Evolutionary conservation across 2,329 filamentous ascomycete genomes (phyloP).

Genomic region (Ophiostoma montium): DNA sequence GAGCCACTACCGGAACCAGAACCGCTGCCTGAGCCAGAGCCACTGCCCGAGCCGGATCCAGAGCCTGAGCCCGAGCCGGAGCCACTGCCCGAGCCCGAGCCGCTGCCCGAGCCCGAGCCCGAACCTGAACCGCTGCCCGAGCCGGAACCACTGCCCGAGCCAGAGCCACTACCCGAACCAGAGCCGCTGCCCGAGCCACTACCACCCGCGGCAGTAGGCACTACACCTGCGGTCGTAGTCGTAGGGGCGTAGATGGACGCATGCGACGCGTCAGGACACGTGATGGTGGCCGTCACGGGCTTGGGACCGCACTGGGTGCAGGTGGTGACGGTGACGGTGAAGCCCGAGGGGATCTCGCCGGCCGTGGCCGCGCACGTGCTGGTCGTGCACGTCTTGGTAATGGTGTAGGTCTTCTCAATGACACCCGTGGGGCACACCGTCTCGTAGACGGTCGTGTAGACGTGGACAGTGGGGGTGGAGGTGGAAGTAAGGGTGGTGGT

Average conservation of each 20-base stretch:
- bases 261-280: slow-evolving; percentile 5
- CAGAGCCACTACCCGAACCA: neutral
- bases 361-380: slow-evolving; percentile 6
- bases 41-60: no score
- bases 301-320: slow-evolving; percentile 8
- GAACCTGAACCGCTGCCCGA: neutral
- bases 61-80: neutral
- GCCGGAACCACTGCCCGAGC: no score
- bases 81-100: neutral
- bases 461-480: neutral
- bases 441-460: slow-evolving; percentile 11
- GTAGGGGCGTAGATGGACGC: neutral
- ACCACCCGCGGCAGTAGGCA: neutral
- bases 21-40: no score
- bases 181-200: neutral
- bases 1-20: no score
- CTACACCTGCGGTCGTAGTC: neutral
- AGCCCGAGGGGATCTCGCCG: slow-evolving; percentile 10
- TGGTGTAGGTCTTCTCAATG: slow-evolving; percentile 11
- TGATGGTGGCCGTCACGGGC: slow-evolving; percentile 10
- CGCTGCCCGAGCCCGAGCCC: neutral
- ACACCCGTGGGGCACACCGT: slow-evolving; percentile 8
- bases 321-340: slow-evolving; percentile 11
- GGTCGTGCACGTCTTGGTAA: slow-evolving; percentile 13
- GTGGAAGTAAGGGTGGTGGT: no score